Evolutionary conservation across 768 basidiomycete genomes (phyloP), one percentile per base, ranked within the genome.

Genomic region (Termitomyces sp.): DNA sequence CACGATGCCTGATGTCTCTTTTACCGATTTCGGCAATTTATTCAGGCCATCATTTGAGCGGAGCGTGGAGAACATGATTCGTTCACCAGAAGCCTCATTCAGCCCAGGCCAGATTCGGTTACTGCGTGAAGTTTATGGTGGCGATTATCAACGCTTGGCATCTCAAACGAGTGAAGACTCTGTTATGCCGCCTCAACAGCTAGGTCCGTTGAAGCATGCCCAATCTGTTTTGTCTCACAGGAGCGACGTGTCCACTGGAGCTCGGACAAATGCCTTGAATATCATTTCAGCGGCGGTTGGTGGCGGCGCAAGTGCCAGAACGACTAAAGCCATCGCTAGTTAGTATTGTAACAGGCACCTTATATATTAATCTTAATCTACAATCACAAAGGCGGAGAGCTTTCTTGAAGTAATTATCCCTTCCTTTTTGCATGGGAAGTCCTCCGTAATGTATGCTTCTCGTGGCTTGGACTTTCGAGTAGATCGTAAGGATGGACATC

Each of bases 61-160:
- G 14, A 55, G 40, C 53, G 54, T 58, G 43, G 58, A 52, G 43
- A 35, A 47, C 9, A 43, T 36, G 13, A 54, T 46, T 7, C 20
- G 50, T 32, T 35, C 36, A n/a, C 36, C 20, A 30, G 30, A 26
- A 22, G 41, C 32, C 4, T 35, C 46, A 20, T 53, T 57, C 38
- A 38, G 54, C 30, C 28, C 35, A 26, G 45, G 51, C 22, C 61
- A 62, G 18, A 43, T 52, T 10, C 62, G 54, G 33, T 54, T 50
- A 46, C 32, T 62, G 54, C 61, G 56, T 13, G 60, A 82, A 63
- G 57, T 48, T 26, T 58, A 69, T 16, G 79, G 73, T 4, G 82
- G 83, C 30, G 78, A 83, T 61, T 87, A 87, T 62, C 69, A 75
- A 16, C 74, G 74, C 38, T 81, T 79, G 60, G 66, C 78, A 46